Evolutionary conservation across 2,329 filamentous ascomycete genomes (phyloP), one percentile per base, ranked within the genome.

Genomic region (Diatrype stigma): DNA sequence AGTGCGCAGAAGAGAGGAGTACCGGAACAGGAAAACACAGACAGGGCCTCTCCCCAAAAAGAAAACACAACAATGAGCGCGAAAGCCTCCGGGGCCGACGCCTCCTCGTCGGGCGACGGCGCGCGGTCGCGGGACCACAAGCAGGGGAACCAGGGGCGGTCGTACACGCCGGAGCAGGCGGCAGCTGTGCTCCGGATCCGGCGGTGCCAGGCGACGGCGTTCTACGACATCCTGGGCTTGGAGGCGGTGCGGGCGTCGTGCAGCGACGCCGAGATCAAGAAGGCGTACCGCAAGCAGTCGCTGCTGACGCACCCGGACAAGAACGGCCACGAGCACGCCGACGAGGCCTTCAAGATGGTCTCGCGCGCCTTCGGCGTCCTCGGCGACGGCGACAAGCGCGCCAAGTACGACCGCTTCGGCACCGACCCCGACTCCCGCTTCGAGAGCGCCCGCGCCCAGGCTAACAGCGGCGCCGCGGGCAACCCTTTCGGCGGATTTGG

Each of bases 261-360:
- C 63, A 84, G 84, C 46, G 93, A 97, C 61, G 71, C 78, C 55
- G 93, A 97, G 64, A 91, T 99, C 67, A 99, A 97, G 72, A 97
- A 97, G 76, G 93, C 94, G 6, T 99, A 99, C 73, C 84, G 93
- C 65, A 97, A 96, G 74, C 80, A 95, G 68, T 94, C 89, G 67
- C 76, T 99, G 63, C 79, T 97, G 65, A 99, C 94, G 53, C 94
- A 99, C 77, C 94, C 94, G 56, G 94, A 99, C 77, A 99, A 99
- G 78, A 99, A 99, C 78, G 92, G 92, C 47, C 92, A 96, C 69
- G 86, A 93, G 35, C 85, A 95, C 53, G 93, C 94, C 50, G 94
- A 96, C 68, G 94, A 99, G 75, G 94, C 94, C 30, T 99, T 99
- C 76, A 99, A 99, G 77, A 89, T 96, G 89, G 91, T 99, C 22